Evolutionary conservation across 2,329 filamentous ascomycete species (phyloP).

Genomic region (Xylariaceae sp.): DNA sequence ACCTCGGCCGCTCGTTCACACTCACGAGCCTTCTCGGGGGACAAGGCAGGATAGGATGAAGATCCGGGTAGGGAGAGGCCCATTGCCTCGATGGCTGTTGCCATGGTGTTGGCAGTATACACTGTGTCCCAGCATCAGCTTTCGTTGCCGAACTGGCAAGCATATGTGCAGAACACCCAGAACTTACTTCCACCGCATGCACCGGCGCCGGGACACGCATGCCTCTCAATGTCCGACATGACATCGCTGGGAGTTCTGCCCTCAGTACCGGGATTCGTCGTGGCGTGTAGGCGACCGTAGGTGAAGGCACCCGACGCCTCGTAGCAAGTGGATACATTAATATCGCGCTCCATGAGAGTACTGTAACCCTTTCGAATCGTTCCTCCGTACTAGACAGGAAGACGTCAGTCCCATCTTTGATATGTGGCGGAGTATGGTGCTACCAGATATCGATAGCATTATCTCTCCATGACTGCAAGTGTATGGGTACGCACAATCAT

Average conservation of each 20-base stretch:
- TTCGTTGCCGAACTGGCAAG: no score
- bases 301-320: slow-evolving; percentile 80
- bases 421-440: no score
- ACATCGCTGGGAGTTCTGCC: slow-evolving; percentile 72
- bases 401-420: neutral
- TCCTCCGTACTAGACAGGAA: slow-evolving; percentile 64
- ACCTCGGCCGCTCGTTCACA: slow-evolving; percentile 76
- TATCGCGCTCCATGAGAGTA: slow-evolving; percentile 65
- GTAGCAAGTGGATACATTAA: slow-evolving; percentile 88
- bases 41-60: slow-evolving; percentile 75
- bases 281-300: slow-evolving; percentile 72
- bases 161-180: no score
- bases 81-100: slow-evolving; percentile 85
- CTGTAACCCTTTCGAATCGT: slow-evolving; percentile 87
- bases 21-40: slow-evolving; percentile 80
- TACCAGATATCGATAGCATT: no score
- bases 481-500: slow-evolving; percentile 58
- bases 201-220: slow-evolving; percentile 72
- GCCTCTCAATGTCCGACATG: slow-evolving; percentile 73
- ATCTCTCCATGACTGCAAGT: no score
- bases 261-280: slow-evolving; percentile 55
- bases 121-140: slow-evolving; percentile 31
- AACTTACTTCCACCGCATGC: slow-evolving; percentile 60
- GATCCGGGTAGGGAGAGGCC: slow-evolving; percentile 79
- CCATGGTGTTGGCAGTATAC: slow-evolving; percentile 96